phyloP scores from a whole-genome alignment of 495 filamentous ascomycete species.

The Penicillium tannophilum region DNA sequence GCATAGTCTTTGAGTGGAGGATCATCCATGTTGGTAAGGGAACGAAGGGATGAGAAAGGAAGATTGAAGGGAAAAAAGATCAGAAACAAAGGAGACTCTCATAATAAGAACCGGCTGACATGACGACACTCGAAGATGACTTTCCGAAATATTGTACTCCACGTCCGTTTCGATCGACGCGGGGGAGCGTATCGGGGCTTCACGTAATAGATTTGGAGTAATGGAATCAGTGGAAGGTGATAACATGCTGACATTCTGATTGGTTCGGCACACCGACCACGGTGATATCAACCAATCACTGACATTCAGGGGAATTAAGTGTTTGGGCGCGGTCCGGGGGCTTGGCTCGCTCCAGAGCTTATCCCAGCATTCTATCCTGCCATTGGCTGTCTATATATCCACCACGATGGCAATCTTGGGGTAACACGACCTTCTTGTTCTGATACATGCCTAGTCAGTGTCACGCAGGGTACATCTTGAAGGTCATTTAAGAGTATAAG shows the following conservation, averaged over 20 bases:
- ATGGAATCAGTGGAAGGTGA: constrained; percentile 12
- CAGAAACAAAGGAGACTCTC: not conserved
- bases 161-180: constrained; percentile 3
- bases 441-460: too few relatives aligned
- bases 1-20: constrained; percentile 2
- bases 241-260: constrained; percentile 16
- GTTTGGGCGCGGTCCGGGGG: constrained; percentile 8
- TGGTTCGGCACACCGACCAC: constrained; percentile 21
- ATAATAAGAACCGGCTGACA: not conserved
- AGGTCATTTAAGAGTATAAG: too few relatives aligned
- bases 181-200: constrained; percentile 10
- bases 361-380: constrained; percentile 2
- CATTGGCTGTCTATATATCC: constrained; percentile 9
- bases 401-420: constrained; percentile 9
- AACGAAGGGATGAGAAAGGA: not conserved
- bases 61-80: not conserved
- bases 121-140: constrained; percentile 9
- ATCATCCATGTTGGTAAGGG: not conserved
- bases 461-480: too few relatives aligned
- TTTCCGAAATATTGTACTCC: constrained; percentile 11
- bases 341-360: constrained; percentile 20
- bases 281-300: constrained; percentile 21
- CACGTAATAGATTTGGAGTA: constrained; percentile 36
- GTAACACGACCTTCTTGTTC: constrained; percentile 13
- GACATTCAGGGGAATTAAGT: constrained; percentile 11